Evolutionary conservation across 495 filamentous ascomycete genomes (phyloP).

Genomic region (Pyrenula aspistea): DNA sequence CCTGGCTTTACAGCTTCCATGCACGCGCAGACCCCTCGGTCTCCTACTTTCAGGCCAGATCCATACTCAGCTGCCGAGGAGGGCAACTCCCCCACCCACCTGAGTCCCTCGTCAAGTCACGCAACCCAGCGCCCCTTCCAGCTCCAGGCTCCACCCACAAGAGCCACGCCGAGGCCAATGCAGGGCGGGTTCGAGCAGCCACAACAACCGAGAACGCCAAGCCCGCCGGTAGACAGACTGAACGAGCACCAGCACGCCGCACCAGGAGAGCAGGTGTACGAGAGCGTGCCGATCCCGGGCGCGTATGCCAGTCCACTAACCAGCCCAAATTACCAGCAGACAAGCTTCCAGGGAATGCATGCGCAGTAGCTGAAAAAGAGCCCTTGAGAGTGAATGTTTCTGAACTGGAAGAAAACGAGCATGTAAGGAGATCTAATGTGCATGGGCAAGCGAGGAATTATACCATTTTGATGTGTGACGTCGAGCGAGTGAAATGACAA

Average conservation of each 20-base stretch:
- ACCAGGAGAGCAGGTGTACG: constrained; percentile 38
- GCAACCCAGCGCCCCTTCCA: constrained; percentile 54
- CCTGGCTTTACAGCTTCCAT: constrained; percentile 52
- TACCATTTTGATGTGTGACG: no score
- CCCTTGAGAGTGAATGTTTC: neutral
- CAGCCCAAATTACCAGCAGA: constrained; percentile 16
- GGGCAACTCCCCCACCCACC: constrained; percentile 39
- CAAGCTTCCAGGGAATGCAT: constrained; percentile 1
- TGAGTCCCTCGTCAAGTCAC: constrained; percentile 16
- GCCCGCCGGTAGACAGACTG: constrained; percentile 4
- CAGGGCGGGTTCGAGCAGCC: constrained; percentile 42
- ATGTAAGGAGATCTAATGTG: neutral
- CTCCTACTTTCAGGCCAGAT: constrained; percentile 24
- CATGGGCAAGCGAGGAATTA: neutral
- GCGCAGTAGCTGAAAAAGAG: neutral
- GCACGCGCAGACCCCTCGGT: constrained; percentile 34
- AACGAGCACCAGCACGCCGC: constrained; percentile 30
- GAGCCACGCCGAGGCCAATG: constrained; percentile 56
- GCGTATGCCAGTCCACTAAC: constrained; percentile 33
- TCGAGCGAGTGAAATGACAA: no score
- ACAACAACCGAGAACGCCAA: constrained; percentile 10
- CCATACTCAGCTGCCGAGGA: constrained; percentile 44
- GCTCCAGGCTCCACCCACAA: constrained; percentile 64
- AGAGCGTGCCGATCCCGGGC: constrained; percentile 38
- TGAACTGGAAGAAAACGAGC: neutral